Evolutionary conservation across 2,329 filamentous ascomycete genomes (phyloP), one percentile per base, ranked within the genome.

Genomic region (Colletotrichum shisoi): DNA sequence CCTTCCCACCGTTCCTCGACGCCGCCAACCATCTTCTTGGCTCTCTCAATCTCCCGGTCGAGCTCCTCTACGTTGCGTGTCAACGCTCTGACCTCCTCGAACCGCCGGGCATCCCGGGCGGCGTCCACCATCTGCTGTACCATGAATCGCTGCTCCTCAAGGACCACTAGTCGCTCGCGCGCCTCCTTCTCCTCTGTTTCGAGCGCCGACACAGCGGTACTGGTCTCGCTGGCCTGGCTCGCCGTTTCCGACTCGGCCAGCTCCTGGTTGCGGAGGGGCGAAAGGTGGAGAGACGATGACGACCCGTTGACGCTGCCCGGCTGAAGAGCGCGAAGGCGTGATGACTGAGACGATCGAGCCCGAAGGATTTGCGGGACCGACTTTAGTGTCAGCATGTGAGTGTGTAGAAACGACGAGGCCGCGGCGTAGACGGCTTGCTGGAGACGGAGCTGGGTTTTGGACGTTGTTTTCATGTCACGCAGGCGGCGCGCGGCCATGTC

Each of bases 71-170:
- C 80, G 72, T 97, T 97, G 65, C 89, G 84, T 4, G 89, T 89
- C 63, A 97, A 79, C 12, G 91, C 92, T 63, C 88, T 87, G 2
- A 96, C 91, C 77, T 97, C 94, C 73, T 97, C 94, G 71, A 96
- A 96, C 66, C 92, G 88, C 34, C 92, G 83, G 12, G 91, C 87
- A 48, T 89, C 89, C 54, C 89, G 90, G 0, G 93, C 92, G 68
- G 89, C 87, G 8, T 86, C 87, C 51, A 96, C 87, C 93, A 96
- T 96, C 72, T 92, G 89, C 44, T 89, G 87, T 0, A 97, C 93
- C 79, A 97, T 88, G 78, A 96, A 96, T 70, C 89, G 90, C 76
- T 97, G 94, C 78, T 97, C 94, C 76, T 97, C 93, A 1, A 97
- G 83, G 7, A 97, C 89, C 37, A 95, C 91, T 13, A 97, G 80